A percentile compares a stretch with the other conserved stretches of the same genome.
phyloP scores from a whole-genome alignment of 129 eudicot genomes.

The Pseudognaphalium luteoalbum region DNA sequence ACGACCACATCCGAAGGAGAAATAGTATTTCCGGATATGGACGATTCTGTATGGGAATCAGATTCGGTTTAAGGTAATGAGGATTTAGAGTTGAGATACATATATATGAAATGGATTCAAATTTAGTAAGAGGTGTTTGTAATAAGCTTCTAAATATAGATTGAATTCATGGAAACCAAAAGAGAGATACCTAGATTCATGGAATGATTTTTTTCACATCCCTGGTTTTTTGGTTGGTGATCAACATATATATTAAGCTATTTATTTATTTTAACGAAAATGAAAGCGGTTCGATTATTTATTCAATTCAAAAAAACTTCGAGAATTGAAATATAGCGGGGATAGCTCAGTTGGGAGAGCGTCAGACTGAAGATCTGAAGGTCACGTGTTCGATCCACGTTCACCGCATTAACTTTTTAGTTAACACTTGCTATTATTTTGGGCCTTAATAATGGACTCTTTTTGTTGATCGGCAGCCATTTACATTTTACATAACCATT shows the following conservation, averaged over 20 bases:
- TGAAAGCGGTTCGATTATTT: neutral
- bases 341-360: constrained; percentile 99
- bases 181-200: constrained; percentile 48
- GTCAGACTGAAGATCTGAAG: constrained; percentile 96
- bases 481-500: too few species aligned
- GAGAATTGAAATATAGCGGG: constrained; percentile 17
- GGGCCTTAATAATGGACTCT: too few species aligned
- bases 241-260: neutral
- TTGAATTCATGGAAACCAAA: constrained; percentile 8
- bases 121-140: constrained; percentile 6
- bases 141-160: constrained; percentile 29
- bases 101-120: constrained; percentile 16
- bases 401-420: constrained; percentile 91
- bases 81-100: constrained; percentile 13
- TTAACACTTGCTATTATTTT: too few species aligned
- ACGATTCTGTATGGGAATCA: constrained; percentile 47
- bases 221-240: constrained; percentile 47
- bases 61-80: constrained; percentile 27
- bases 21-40: constrained; percentile 34
- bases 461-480: too few species aligned
- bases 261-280: neutral
- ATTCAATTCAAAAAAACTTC: too few species aligned
- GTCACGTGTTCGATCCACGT: constrained; percentile 94
- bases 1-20: constrained; percentile 32
- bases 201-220: constrained; percentile 55